These are phyloP conservation scores for Posidonia australis DNA, from an alignment of 106 monocot species.

Conservation along the genomic window DNA sequence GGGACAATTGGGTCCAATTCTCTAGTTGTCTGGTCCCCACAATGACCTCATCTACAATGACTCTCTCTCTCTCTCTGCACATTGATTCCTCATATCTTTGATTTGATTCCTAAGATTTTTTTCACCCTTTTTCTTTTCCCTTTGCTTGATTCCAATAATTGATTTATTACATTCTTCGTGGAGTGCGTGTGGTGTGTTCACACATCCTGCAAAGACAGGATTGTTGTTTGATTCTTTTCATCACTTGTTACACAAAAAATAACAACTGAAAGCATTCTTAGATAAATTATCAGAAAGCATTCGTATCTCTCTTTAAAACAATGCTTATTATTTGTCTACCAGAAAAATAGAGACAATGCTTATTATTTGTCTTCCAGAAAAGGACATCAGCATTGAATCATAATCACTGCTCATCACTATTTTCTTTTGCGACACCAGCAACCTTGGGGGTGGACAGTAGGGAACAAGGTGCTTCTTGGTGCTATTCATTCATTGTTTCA, in stretches of 20 bases:
- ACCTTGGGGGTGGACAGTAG: no score
- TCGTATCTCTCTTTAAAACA: not conserved
- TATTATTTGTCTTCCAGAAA: no score
- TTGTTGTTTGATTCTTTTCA: not conserved
- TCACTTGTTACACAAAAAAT: not conserved
- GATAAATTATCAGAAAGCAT: not conserved
- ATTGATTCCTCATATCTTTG: not conserved
- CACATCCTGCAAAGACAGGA: not conserved
- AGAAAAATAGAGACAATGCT: no score
- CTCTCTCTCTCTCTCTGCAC: not conserved
- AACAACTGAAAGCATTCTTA: not conserved
- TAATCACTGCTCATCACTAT: no score
- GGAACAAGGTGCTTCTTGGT: no score
- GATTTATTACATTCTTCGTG: not conserved
- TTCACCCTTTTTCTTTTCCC: not conserved
- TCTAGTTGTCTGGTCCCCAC: no score
- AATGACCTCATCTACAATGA: no score
- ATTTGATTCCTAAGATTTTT: constrained; percentile 1
- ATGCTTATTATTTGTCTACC: not conserved
- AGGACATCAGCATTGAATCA: no score
- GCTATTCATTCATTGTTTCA: no score
- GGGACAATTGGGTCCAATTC: no score
- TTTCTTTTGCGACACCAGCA: no score
- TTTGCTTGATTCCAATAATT: constrained; percentile 1
- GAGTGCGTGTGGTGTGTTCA: not conserved